Conservation (phyloP, 768 basidiomycete species). For the Baorangia bicolor region DNA sequence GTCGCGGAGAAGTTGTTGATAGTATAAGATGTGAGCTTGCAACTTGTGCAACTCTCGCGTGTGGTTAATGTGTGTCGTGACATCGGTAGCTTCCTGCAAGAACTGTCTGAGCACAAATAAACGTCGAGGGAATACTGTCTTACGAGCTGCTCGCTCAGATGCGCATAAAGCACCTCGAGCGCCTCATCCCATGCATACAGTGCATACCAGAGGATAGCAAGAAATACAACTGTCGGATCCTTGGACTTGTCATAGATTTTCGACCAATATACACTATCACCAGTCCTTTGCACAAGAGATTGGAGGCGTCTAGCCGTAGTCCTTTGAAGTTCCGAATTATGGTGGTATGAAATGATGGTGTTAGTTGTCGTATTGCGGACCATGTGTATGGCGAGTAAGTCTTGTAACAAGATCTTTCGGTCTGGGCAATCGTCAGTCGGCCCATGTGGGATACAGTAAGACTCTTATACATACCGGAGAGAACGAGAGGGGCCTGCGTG, state of each 20-base stretch:
- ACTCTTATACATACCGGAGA: slow-evolving; percentile 16
- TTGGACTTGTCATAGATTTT: slow-evolving; percentile 31
- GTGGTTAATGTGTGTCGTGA: slow-evolving; percentile 37
- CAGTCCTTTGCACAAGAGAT: slow-evolving; percentile 33
- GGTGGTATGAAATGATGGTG: slow-evolving; percentile 38
- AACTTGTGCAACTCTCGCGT: slow-evolving; percentile 57
- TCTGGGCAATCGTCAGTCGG: slow-evolving; percentile 6
- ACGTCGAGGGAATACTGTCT: background rate
- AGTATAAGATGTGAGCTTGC: slow-evolving; percentile 57
- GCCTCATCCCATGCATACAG: slow-evolving; percentile 64
- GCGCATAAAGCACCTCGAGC: slow-evolving; percentile 48
- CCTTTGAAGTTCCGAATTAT: slow-evolving; percentile 22
- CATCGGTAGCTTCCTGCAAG: slow-evolving; percentile 44
- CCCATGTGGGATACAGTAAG: background rate
- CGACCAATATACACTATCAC: slow-evolving; percentile 38
- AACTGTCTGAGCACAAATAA: background rate
- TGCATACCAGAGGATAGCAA: slow-evolving; percentile 54
- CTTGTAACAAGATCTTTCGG: slow-evolving; percentile 30
- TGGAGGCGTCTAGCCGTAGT: slow-evolving; percentile 30
- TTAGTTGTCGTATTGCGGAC: slow-evolving; percentile 28
- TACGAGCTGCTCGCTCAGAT: slow-evolving; percentile 49
- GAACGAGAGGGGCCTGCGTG: slow-evolving; percentile 33
- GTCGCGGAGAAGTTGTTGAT: slow-evolving; percentile 53
- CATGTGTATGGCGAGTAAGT: slow-evolving; percentile 41
- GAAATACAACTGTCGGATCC: slow-evolving; percentile 35